Evolutionary conservation across 495 filamentous ascomycete species (phyloP).

Genomic region (Talaromyces stipitatus): DNA sequence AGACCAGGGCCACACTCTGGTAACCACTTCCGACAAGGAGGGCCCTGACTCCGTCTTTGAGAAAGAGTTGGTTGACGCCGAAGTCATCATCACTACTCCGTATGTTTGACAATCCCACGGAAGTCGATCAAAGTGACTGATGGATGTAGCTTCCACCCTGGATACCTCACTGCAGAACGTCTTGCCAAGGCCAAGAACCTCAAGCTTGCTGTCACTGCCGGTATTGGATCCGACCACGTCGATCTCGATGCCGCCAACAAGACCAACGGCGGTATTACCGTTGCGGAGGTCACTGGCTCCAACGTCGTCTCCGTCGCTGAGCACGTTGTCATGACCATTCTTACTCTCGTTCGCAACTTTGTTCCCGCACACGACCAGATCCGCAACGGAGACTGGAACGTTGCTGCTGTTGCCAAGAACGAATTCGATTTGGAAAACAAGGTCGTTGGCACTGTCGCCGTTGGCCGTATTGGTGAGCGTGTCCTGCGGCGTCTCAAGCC

Average conservation of each 20-base stretch:
- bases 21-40: constrained; percentile 97
- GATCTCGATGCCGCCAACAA: constrained; percentile 96
- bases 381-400: constrained; percentile 82
- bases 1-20: constrained; percentile 86
- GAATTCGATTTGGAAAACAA: constrained; percentile 96
- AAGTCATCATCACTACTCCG: constrained; percentile 99
- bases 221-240: constrained; percentile 97
- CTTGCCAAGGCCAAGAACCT: constrained; percentile 98
- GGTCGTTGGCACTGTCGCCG: constrained; percentile 95
- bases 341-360: constrained; percentile 93
- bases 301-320: constrained; percentile 88
- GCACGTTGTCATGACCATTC: constrained; percentile 99
- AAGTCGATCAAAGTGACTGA: background rate
- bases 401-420: constrained; percentile 92
- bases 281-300: constrained; percentile 92
- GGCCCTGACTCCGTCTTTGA: constrained; percentile 90
- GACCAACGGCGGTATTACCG: constrained; percentile 96
- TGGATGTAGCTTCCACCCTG: constrained; percentile 81
- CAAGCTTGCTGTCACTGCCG: constrained; percentile 92
- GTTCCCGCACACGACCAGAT: constrained; percentile 96
- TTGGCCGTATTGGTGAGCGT: constrained; percentile 97
- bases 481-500: constrained; percentile 89
- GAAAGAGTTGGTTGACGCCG: constrained; percentile 89
- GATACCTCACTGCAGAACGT: constrained; percentile 94
- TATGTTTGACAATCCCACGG: constrained; percentile 37